phyloP scores from a whole-genome alignment of 2,329 filamentous ascomycete species.

The Talaromyces rugulosus region DNA sequence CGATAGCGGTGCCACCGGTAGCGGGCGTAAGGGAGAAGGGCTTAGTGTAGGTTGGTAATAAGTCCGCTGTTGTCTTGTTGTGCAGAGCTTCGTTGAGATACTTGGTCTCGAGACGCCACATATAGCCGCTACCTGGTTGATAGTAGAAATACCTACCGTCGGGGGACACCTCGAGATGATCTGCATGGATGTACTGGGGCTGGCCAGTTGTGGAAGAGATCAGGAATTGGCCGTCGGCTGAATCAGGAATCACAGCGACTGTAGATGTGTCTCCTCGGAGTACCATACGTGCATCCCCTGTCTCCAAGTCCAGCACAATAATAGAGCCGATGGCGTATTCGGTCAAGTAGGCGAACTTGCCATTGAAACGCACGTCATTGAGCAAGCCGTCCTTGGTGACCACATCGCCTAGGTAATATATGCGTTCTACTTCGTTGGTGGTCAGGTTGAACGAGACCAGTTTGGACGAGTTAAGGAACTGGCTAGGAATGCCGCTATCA shows the following conservation, averaged over 20 bases:
- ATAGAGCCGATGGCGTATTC: conserved; percentile 13
- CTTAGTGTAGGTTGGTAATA: conserved; percentile 22
- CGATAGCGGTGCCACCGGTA: conserved; percentile 37
- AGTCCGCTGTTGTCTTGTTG: conserved; percentile 26
- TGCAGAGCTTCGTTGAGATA: conserved; percentile 29
- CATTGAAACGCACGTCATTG: conserved; percentile 35
- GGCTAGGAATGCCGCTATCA: conserved; percentile 11
- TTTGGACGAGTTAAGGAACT: conserved; percentile 17
- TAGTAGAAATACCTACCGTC: conserved; percentile 33
- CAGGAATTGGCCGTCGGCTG: not conserved
- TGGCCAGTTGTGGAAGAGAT: not conserved
- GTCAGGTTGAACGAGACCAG: conserved; percentile 30
- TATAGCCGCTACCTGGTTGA: conserved; percentile 30
- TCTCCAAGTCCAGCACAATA: conserved; percentile 25
- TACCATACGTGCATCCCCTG: conserved; percentile 9
- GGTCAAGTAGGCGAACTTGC: conserved; percentile 23
- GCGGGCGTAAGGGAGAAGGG: conserved; percentile 32
- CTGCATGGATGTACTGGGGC: conserved; percentile 23
- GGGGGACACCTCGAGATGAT: conserved; percentile 36
- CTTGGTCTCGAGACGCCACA: conserved; percentile 28
- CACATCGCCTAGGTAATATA: conserved; percentile 31
- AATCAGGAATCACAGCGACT: not conserved
- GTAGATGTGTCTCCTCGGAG: not conserved
- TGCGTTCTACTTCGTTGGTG: conserved; percentile 28
- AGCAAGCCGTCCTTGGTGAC: conserved; percentile 25